Evolutionary conservation across 1,284 basidiomycete genomes (phyloP).

Genomic region (Ustilago sp.): DNA sequence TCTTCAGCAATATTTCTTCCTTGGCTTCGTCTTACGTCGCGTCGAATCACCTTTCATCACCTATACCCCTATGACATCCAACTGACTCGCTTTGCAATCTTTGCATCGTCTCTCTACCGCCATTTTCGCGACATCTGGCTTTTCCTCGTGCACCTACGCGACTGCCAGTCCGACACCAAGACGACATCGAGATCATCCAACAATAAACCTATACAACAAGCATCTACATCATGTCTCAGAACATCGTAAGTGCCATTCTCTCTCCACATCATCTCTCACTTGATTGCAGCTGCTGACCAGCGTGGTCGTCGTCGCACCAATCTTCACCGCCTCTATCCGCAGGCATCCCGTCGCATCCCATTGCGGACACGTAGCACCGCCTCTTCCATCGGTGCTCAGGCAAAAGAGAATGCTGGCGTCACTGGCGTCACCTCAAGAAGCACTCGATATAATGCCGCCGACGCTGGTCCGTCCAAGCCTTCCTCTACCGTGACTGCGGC

Average conservation of each 20-base stretch:
- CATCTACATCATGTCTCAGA: conserved; percentile 36
- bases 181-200: not conserved
- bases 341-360: conserved; percentile 53
- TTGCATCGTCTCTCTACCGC: conserved; percentile 20
- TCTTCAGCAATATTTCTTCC: conserved; percentile 15
- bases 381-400: conserved; percentile 36
- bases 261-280: not conserved
- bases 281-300: conserved; percentile 11
- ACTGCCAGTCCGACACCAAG: conserved; percentile 18
- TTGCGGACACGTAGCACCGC: conserved; percentile 52
- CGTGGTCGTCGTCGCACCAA: not conserved
- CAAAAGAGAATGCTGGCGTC: conserved; percentile 51
- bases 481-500: conserved; percentile 36
- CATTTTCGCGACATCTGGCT: conserved; percentile 23
- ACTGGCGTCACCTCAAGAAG: conserved; percentile 34
- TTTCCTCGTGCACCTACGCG: conserved; percentile 29
- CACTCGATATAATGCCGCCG: conserved; percentile 37
- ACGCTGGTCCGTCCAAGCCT: conserved; percentile 54
- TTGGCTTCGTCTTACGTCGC: conserved; percentile 8
- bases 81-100: conserved; percentile 23
- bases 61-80: conserved; percentile 20
- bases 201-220: conserved; percentile 3
- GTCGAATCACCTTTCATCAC: conserved; percentile 16
- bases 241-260: conserved; percentile 26
- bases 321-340: not conserved